Percentiles rank a stretch among this genome's conserved stretches.
Conservation (phyloP, 208 protist genomes). For the Angomonas ambiguus region DNA sequence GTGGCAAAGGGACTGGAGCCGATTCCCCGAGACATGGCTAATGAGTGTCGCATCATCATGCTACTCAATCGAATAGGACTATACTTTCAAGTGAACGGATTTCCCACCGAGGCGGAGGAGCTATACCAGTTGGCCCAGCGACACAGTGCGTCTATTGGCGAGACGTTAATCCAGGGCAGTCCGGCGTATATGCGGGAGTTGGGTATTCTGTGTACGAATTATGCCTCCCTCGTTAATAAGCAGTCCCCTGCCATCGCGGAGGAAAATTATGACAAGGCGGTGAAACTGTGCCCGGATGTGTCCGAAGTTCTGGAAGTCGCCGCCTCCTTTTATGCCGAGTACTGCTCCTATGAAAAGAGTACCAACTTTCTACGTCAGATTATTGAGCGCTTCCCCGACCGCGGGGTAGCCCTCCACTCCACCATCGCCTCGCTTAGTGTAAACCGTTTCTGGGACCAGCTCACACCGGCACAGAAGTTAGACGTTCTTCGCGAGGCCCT, state of each 20-base stretch:
- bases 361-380: not conserved
- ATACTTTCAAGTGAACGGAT: conserved; percentile 4
- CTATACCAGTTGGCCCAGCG: not conserved
- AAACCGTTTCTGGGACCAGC: not conserved
- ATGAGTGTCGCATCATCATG: not conserved
- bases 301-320: not conserved
- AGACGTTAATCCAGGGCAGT: not conserved
- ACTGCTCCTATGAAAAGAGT: not conserved
- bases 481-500: not conserved
- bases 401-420: not conserved
- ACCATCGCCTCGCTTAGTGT: not conserved
- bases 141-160: not conserved
- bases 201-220: not conserved
- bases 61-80: not conserved
- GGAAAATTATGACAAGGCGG: not conserved
- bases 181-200: not conserved
- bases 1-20: not conserved
- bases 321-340: not conserved
- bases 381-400: not conserved
- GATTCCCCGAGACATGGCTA: not conserved
- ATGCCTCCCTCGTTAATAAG: not conserved
- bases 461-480: not conserved
- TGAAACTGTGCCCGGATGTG: not conserved
- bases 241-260: not conserved
- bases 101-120: not conserved